phyloP scores from a whole-genome alignment of 179 eudicot genomes.

The Beta lomatogona region DNA sequence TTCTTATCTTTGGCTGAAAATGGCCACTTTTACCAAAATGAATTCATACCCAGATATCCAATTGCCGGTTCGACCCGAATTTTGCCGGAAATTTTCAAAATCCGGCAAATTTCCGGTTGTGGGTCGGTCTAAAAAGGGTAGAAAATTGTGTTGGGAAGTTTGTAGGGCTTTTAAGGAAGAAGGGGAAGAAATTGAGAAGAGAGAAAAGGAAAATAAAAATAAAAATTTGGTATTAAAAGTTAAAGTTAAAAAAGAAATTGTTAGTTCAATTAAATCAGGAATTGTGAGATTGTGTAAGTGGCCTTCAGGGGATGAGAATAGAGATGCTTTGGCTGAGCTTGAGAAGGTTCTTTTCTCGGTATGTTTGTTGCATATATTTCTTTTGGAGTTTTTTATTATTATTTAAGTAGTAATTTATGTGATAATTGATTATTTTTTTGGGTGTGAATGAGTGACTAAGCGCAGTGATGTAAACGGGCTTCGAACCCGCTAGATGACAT shows the following conservation, averaged over 20 bases:
- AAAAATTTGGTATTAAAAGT: slow-evolving; percentile 15
- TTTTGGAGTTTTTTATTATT: neutral
- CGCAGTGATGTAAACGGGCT: no score
- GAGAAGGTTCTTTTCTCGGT: slow-evolving; percentile 70
- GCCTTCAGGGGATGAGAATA: slow-evolving; percentile 46
- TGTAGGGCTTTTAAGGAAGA: slow-evolving; percentile 66
- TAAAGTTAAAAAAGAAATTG: slow-evolving; percentile 23
- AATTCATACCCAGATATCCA: slow-evolving; percentile 37
- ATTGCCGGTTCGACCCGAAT: slow-evolving; percentile 34
- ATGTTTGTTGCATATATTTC: neutral
- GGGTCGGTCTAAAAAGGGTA: slow-evolving; percentile 30
- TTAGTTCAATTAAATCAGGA: slow-evolving; percentile 48
- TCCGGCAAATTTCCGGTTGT: slow-evolving; percentile 33
- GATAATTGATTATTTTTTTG: neutral
- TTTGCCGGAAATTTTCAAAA: slow-evolving; percentile 35
- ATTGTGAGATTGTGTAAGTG: slow-evolving; percentile 53
- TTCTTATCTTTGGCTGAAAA: slow-evolving; percentile 20
- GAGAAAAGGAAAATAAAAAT: neutral
- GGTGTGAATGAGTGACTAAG: no score
- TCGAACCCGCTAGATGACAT: no score
- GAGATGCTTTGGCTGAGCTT: slow-evolving; percentile 56
- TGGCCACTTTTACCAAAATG: slow-evolving; percentile 38
- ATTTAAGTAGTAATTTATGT: neutral
- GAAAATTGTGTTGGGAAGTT: slow-evolving; percentile 31
- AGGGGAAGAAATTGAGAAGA: slow-evolving; percentile 26